Base-by-base conservation (phyloP, 345 rosid genomes). In the Arabis hirsuta region DNA sequence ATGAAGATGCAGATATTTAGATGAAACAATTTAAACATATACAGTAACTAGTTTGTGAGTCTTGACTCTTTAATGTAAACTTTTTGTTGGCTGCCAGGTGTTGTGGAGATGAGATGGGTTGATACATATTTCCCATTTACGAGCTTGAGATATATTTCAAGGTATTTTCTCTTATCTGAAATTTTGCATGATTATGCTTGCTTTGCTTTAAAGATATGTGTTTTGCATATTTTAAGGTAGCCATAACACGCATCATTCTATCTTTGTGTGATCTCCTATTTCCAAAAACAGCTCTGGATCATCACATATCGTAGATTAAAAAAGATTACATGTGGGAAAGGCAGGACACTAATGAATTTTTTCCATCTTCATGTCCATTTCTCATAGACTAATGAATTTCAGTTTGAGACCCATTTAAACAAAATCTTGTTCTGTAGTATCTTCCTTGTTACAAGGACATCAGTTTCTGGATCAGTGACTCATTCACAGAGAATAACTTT, bases 401-500 rank as follows among this genome's bases (percentile, higher is more conserved):
- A 57, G 24, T 57, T 16, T 0, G 39, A 55, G 59, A 39, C 14
- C 32, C 43, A 75, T 55, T 10, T 46, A 54, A 62, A 31, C 55
- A 62, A 54, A 54, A 43, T 13, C 71, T 3, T 69, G 46, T 72
- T 76, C 62, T 80, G 79, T 85, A 94, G 98, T 91, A 68, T 82
- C 98, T 97, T 48, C 98, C 98, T 74, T 94, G 97, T 79, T 94
- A 74, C 82, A 94, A 94, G 79, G 98, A 94, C 81, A 79, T 95
- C 82, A 95, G 97, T 51, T 95, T 95, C 81, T 95, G 99, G 98
- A 91, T 90, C 66, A 95, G 39, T 55, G 98, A 95, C 12, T 82
- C 86, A 14, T 95, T 91, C 80, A 95, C 99, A 13, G 96, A 95
- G 81, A 95, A 91, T 73, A 95, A 95, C 82, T 81, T 95, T 64